phyloP scores from a whole-genome alignment of 2,329 filamentous ascomycete species.

The Botryotinia calthae region DNA sequence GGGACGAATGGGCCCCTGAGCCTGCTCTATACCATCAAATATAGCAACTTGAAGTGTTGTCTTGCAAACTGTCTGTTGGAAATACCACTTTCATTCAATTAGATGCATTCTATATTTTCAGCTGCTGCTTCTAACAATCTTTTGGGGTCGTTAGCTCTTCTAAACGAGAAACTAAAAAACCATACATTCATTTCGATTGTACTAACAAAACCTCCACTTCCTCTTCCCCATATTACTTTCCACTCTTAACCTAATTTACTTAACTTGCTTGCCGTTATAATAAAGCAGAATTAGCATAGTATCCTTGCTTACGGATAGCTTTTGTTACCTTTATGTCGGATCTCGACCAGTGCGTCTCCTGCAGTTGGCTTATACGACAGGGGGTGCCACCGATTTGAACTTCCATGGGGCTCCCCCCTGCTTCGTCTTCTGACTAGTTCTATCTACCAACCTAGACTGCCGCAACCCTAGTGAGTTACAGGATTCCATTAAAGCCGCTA shows the following conservation, averaged over 20 bases:
- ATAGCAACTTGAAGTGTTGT: constrained; percentile 6
- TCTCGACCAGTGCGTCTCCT: constrained; percentile 19
- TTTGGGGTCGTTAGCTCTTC: constrained; percentile 10
- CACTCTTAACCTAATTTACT: not conserved
- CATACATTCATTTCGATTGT: not conserved
- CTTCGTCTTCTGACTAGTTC: constrained; percentile 7
- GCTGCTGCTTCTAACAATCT: constrained; percentile 2
- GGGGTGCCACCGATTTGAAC: constrained; percentile 14
- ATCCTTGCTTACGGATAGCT: constrained; percentile 1
- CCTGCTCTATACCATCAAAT: not conserved
- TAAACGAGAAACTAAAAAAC: not conserved
- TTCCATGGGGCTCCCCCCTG: constrained; percentile 13
- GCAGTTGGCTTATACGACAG: constrained; percentile 19
- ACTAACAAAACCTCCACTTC: not conserved
- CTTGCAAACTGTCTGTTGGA: constrained; percentile 12
- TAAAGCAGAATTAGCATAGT: not conserved
- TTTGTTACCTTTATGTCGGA: constrained; percentile 17
- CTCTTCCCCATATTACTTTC: constrained; percentile 13
- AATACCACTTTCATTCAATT: not conserved
- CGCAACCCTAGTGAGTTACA: constrained; percentile 17
- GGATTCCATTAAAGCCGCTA: constrained; percentile 9
- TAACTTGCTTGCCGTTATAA: constrained; percentile 1
- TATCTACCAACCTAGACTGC: constrained; percentile 9
- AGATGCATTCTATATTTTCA: not conserved
- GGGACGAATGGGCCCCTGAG: not conserved